These are phyloP conservation scores for Clarireedia paspali DNA, from an alignment of 2,329 filamentous ascomycete genomes.

Conservation along the genomic window DNA sequence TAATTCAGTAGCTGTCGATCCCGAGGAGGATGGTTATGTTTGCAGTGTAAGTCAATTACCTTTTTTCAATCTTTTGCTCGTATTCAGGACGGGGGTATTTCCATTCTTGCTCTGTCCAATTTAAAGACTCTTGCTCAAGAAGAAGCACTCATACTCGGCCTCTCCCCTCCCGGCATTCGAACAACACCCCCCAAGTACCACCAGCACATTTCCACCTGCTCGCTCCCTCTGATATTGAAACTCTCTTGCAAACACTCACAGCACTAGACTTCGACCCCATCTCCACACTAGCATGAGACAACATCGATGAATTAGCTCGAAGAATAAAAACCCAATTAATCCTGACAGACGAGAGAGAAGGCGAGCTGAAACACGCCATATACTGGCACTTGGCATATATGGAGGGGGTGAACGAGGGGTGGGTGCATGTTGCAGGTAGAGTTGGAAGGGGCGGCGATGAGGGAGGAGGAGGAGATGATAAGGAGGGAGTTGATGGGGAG, in stretches of 20 bases:
- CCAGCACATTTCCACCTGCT: too few species aligned
- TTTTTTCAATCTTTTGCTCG: not conserved
- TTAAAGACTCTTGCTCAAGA: not conserved
- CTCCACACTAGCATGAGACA: not conserved
- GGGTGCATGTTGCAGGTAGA: not conserved
- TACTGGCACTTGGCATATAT: slow-evolving; percentile 6
- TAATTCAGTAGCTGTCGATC: not conserved
- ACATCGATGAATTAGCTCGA: not conserved
- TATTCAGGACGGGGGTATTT: too few species aligned
- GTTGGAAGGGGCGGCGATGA: not conserved
- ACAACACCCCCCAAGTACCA: too few species aligned
- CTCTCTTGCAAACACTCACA: not conserved
- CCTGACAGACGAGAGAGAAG: not conserved
- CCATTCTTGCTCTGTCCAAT: not conserved
- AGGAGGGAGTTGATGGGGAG: not conserved
- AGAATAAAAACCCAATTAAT: not conserved
- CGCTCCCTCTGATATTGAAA: not conserved
- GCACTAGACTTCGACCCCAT: not conserved
- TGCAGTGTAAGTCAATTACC: not conserved
- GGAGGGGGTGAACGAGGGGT: slow-evolving; percentile 6
- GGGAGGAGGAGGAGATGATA: not conserved
- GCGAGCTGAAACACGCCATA: slow-evolving; percentile 2
- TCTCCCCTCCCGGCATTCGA: not conserved
- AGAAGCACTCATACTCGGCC: not conserved
- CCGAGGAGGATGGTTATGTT: slow-evolving; percentile 1